Evolutionary conservation across 345 rosid species (phyloP).

Genomic region (Aquilaria malaccensis): DNA sequence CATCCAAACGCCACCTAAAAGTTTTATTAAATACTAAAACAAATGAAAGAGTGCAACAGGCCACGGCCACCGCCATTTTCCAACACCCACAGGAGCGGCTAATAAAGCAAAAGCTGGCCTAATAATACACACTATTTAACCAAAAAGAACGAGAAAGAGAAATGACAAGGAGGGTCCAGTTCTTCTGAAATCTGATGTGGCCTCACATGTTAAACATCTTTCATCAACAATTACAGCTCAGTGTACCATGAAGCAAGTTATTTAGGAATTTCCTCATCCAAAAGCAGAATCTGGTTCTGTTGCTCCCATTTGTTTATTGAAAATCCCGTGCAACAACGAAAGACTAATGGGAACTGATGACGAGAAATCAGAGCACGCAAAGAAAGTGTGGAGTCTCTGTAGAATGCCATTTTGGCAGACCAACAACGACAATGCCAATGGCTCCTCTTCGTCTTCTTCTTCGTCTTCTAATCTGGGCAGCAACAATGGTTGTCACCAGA

Average conservation of each 20-base stretch:
- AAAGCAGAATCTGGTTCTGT: neutral
- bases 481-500: conserved; percentile 22
- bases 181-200: neutral
- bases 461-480: conserved; percentile 23
- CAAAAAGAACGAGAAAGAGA: neutral
- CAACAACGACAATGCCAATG: conserved; percentile 24
- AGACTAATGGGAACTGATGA: conserved; percentile 26
- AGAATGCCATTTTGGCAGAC: conserved; percentile 61
- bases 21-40: too few species aligned
- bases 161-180: neutral
- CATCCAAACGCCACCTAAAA: neutral
- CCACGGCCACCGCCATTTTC: conserved; percentile 6
- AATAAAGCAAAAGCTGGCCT: neutral
- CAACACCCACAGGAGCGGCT: neutral
- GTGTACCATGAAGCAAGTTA: neutral
- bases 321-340: neutral
- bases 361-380: conserved; percentile 27
- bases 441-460: conserved; percentile 28
- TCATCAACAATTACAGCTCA: conserved; percentile 20
- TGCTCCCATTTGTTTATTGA: neutral
- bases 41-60: neutral
- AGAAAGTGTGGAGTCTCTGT: conserved; percentile 33
- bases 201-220: conserved; percentile 15
- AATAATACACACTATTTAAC: too few species aligned
- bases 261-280: neutral